phyloP scores from a whole-genome alignment of 306 rosid species.

The Casuarina glauca region DNA sequence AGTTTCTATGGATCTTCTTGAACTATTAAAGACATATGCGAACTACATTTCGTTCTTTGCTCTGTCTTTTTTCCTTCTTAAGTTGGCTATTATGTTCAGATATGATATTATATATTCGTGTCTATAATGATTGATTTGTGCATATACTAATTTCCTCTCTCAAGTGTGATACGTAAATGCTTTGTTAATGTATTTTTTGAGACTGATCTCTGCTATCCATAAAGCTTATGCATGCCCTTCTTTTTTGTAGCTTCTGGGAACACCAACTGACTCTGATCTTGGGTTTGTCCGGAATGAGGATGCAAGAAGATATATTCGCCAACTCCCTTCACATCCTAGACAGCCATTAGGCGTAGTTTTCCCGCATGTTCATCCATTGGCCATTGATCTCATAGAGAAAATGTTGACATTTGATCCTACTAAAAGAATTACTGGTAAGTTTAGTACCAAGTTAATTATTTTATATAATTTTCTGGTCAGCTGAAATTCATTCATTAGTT shows the following conservation, averaged over 20 bases:
- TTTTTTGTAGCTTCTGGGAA: conserved; percentile 79
- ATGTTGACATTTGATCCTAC: conserved; percentile 94
- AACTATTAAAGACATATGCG: not conserved
- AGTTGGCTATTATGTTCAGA: not conserved
- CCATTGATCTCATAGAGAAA: conserved; percentile 86
- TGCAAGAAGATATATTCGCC: conserved; percentile 78
- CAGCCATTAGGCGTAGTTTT: conserved; percentile 69
- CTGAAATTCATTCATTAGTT: not conserved
- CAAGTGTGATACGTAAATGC: not conserved
- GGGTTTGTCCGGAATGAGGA: conserved; percentile 82
- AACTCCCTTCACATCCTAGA: conserved; percentile 77
- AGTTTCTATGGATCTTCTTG: not conserved
- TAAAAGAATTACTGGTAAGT: conserved; percentile 81
- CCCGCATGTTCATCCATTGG: conserved; percentile 83
- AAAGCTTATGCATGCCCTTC: conserved; percentile 35
- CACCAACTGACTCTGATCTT: conserved; percentile 91
- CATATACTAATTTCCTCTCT: not conserved
- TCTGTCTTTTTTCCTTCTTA: not conserved
- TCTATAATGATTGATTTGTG: not conserved
- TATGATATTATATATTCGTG: not conserved
- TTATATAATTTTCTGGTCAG: conserved; percentile 14
- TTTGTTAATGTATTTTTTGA: conserved; percentile 7
- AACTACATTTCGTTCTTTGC: not conserved
- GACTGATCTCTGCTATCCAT: conserved; percentile 18
- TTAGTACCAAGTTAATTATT: conserved; percentile 21